These are phyloP conservation scores for Saccharomycopsis oosterbeekiorum DNA, from an alignment of 805 yeast species.

Conservation along the genomic window DNA sequence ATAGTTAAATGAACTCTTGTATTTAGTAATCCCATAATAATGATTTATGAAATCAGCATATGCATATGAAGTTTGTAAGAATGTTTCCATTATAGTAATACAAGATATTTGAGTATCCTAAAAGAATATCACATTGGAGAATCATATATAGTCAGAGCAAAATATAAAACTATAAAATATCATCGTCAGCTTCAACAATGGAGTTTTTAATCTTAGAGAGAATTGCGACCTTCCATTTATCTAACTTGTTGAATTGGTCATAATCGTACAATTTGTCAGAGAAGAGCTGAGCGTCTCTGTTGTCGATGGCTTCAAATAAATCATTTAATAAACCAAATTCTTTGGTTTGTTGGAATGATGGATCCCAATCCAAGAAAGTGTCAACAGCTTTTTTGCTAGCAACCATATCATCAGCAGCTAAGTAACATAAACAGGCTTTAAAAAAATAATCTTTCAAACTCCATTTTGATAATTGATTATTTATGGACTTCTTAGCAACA, in stretches of 20 bases:
- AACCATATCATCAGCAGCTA: slow-evolving; percentile 78
- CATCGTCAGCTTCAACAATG: slow-evolving; percentile 66
- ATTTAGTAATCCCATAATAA: not conserved
- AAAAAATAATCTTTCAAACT: slow-evolving; percentile 84
- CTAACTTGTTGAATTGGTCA: slow-evolving; percentile 83
- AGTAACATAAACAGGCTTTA: slow-evolving; percentile 70
- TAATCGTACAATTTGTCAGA: slow-evolving; percentile 68
- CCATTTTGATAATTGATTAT: slow-evolving; percentile 77
- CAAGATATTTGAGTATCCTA: not conserved
- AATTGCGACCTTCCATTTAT: slow-evolving; percentile 81
- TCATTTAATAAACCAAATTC: slow-evolving; percentile 63
- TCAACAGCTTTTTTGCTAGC: slow-evolving; percentile 71
- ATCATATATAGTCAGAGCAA: too few species aligned
- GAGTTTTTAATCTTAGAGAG: slow-evolving; percentile 71
- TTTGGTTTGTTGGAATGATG: slow-evolving; percentile 59
- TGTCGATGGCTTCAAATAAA: slow-evolving; percentile 62
- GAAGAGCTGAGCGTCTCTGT: slow-evolving; percentile 70
- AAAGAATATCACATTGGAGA: too few species aligned
- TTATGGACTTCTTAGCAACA: slow-evolving; percentile 66
- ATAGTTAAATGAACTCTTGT: not conserved
- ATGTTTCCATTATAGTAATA: not conserved
- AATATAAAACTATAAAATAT: slow-evolving; percentile 25
- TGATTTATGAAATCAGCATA: not conserved
- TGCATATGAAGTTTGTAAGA: not conserved
- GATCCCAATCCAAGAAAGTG: slow-evolving; percentile 60